Conservation (phyloP, 2,329 filamentous ascomycete genomes). For the Magnaporthiopsis rhizophila region DNA sequence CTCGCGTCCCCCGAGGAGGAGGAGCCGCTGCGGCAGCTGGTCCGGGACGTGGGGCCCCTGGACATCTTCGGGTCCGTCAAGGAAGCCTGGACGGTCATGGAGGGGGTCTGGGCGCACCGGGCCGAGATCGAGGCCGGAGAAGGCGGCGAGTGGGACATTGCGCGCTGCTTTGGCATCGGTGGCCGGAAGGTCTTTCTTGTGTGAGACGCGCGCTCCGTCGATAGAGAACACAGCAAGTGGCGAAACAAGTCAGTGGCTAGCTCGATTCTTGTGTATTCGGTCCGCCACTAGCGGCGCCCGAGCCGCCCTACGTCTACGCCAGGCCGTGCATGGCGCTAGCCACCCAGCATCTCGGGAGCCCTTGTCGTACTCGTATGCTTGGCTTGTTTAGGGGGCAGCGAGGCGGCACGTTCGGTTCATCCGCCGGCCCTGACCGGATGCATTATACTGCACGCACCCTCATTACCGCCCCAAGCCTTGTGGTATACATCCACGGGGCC, state of each 20-base stretch:
- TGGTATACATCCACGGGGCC: no score
- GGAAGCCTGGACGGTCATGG: slow-evolving; percentile 36
- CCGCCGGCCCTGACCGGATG: no score
- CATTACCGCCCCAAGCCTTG: no score
- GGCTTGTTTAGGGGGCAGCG: no score
- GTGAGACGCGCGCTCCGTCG: slow-evolving; percentile 5
- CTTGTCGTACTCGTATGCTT: no score
- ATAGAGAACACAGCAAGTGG: background rate
- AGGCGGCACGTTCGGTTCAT: no score
- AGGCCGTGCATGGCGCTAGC: background rate
- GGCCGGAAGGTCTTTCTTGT: slow-evolving; percentile 17
- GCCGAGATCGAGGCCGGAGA: slow-evolving; percentile 27
- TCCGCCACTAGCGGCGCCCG: background rate
- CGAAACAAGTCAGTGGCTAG: background rate
- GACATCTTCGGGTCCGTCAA: slow-evolving; percentile 37
- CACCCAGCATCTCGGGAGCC: no score
- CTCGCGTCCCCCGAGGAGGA: slow-evolving; percentile 31
- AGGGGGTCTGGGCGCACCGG: slow-evolving; percentile 35
- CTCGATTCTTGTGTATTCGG: background rate
- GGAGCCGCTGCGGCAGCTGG: slow-evolving; percentile 32
- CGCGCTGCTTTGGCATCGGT: slow-evolving; percentile 27
- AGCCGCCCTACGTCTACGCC: background rate
- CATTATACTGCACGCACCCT: no score
- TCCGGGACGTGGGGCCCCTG: slow-evolving; percentile 29
- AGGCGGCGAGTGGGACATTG: slow-evolving; percentile 33